A percentile compares a stretch with the other conserved stretches of the same genome.
Evolutionary conservation across 208 protist species (phyloP).

Genomic region (Wallacemonas sp.): DNA sequence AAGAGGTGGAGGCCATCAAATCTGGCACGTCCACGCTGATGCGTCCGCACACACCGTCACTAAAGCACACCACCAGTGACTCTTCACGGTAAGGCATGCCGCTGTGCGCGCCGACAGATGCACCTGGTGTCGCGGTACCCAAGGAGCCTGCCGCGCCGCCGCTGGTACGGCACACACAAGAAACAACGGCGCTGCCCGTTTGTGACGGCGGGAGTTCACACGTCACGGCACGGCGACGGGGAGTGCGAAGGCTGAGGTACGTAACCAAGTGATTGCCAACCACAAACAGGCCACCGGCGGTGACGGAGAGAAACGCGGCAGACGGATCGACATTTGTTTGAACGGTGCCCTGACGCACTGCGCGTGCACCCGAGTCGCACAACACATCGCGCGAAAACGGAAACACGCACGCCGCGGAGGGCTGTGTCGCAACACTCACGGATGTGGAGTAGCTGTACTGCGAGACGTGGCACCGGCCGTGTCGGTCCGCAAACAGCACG

Average conservation of each 20-base stretch:
- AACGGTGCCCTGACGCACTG: slow-evolving; percentile 14
- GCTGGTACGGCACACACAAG: background rate
- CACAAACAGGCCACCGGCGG: slow-evolving; percentile 51
- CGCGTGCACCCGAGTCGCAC: background rate
- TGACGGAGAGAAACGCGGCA: slow-evolving; percentile 36
- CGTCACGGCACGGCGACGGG: background rate
- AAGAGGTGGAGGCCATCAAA: background rate
- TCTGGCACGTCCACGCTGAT: too few species aligned
- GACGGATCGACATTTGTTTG: slow-evolving; percentile 68
- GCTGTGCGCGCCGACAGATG: too few species aligned
- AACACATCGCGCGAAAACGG: slow-evolving; percentile 1
- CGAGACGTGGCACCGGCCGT: slow-evolving; percentile 62
- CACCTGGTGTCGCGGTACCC: too few species aligned
- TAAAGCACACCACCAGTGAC: slow-evolving; percentile 24
- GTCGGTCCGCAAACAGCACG: slow-evolving; percentile 67
- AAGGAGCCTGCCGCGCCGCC: too few species aligned
- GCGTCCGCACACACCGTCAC: slow-evolving; percentile 23
- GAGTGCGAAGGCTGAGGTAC: slow-evolving; percentile 12
- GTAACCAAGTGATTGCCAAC: slow-evolving; percentile 67
- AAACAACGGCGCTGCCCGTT: background rate
- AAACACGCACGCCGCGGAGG: background rate
- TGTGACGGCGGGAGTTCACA: slow-evolving; percentile 7
- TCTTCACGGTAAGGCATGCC: too few species aligned
- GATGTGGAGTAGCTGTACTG: slow-evolving; percentile 40
- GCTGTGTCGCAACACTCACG: background rate